Percentiles rank a stretch among this genome's conserved stretches.
Evolutionary conservation across 164 flowering plant genomes (phyloP).

Genomic region (Taxillus chinensis): DNA sequence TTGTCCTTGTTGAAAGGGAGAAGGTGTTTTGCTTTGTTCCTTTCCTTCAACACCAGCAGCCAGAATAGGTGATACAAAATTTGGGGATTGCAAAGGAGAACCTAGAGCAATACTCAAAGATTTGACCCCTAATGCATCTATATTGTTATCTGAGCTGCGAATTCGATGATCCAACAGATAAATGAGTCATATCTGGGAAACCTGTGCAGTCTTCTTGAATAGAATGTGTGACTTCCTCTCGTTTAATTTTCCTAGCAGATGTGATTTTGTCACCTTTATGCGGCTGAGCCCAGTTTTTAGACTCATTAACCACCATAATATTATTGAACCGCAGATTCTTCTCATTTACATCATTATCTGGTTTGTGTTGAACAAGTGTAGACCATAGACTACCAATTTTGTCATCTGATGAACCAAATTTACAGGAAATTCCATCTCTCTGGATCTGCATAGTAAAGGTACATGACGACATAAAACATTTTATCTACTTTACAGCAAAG

Average conservation of each 20-base stretch:
- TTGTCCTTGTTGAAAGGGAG: conserved; percentile 29
- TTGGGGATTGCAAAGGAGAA: conserved; percentile 22
- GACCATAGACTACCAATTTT: conserved; percentile 13
- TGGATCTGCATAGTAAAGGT: conserved; percentile 19
- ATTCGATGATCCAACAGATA: conserved; percentile 17
- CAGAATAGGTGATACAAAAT: conserved; percentile 14
- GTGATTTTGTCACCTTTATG: conserved; percentile 15
- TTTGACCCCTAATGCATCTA: conserved; percentile 17
- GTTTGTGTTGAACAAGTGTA: conserved; percentile 9
- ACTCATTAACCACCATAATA: conserved; percentile 19
- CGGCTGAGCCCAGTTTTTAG: conserved; percentile 15
- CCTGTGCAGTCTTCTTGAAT: conserved; percentile 14
- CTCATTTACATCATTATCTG: conserved; percentile 13
- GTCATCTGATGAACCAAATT: conserved; percentile 12
- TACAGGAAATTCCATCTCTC: conserved; percentile 20
- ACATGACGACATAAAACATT: background rate
- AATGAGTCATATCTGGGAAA: conserved; percentile 16
- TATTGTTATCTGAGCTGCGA: conserved; percentile 18
- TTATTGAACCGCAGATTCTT: conserved; percentile 26
- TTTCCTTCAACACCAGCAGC: conserved; percentile 25
- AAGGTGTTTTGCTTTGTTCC: conserved; percentile 26
- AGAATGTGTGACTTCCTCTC: conserved; percentile 18
- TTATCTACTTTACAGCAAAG: background rate
- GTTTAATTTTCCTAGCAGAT: conserved; percentile 15
- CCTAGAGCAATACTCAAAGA: conserved; percentile 30